Base-by-base conservation (phyloP, 2,329 filamentous ascomycete genomes). In the Epichloe sylvatica region DNA sequence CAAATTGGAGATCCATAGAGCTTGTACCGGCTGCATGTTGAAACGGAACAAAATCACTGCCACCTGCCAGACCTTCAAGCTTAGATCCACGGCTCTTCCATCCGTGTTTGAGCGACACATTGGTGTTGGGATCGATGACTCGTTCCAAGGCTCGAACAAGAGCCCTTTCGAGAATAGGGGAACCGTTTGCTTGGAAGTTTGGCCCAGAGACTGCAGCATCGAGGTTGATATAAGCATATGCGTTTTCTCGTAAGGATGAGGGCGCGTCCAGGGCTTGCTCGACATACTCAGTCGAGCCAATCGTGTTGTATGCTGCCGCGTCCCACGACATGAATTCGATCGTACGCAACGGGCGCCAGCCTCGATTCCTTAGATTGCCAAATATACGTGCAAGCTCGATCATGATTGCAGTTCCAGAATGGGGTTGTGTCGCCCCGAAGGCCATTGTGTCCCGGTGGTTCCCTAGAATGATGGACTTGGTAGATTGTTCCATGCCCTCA, bases 321-420 rank as follows among this genome's bases (percentile, higher is more conserved):
- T 98, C 92, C 92, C 92, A 98, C 35, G 87, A 95, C 61, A 90
- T 89, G 65, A 98, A 97, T 64, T 94, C 86, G 55, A 98, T 94
- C 3, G 88, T 94, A n/a, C 92, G 83, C 15, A 94, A 73, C 1
- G 92, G 92, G 25, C 86, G 78, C 92, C 92, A 98, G 48, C 90
- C 91, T 51, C 81, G 78, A 15, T 74, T 67, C 21, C 82, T 73
- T 15, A 97, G 76, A 54, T 87, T 80, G 39, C 89, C 88, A 59
- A 98, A 86, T 45, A 95, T 81, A 42, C 85, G 81, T 21, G 86
- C 82, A 51, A 97, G 75, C 68, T 98, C 92, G 49, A 97, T 76
- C 75, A 98, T 84, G 39, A 97, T 76, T 5, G 91, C 91, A 0
- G 89, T 94, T 30, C 91, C 92, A 49, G 86, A 86, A 55, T 89